Evolutionary conservation across 1,284 basidiomycete genomes (phyloP), one percentile per base, ranked within the genome.

Genomic region (Ceratobasidium theobromae): DNA sequence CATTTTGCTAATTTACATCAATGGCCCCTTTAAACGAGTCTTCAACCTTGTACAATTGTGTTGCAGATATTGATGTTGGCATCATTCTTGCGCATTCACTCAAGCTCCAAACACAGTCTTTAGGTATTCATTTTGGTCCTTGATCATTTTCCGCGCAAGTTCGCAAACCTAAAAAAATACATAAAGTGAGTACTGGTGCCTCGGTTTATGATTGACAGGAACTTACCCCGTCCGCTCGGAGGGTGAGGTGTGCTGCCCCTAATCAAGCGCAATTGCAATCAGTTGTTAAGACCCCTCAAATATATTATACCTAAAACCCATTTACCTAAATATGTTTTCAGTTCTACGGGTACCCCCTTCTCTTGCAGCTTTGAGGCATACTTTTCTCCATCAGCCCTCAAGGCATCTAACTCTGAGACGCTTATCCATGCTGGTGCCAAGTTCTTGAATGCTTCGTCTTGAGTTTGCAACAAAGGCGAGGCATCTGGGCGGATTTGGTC

Each of bases 381-480:
- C 21, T 78, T 79, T 1, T 87, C 76, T 0, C 86, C 89, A 71
- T 91, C 89, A 41, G 84, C 83, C 46, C 81, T 77, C 66, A 90
- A 76, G 53, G 89, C 83, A 73, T 91, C 89, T 35, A 85, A 73
- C 74, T 88, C 89, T n/a, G 67, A 32, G 8, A 65, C 53, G 21
- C 53, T 40, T 14, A 68, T 60, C 82, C 83, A 89, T 1, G 64
- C 54, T 16, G 78, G 80, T 0, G 86, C 83, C 1, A 81, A 49
- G 68, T 79, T 81, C 41, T 73, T 73, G 67, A 89, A 75, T 27
- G 82, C 46, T 18, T 40, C 73, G 28, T 81, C 79, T 3, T 82
- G 79, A 0, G 86, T 84, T 1, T 87, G 87, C 58, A 87, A 86
- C 16, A 86, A 78, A 0, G 88, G 88, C 0, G 87, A 89, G 30